Evolutionary conservation across 768 basidiomycete species (phyloP), one percentile per base, ranked within the genome.

Genomic region (Mycena amicta): DNA sequence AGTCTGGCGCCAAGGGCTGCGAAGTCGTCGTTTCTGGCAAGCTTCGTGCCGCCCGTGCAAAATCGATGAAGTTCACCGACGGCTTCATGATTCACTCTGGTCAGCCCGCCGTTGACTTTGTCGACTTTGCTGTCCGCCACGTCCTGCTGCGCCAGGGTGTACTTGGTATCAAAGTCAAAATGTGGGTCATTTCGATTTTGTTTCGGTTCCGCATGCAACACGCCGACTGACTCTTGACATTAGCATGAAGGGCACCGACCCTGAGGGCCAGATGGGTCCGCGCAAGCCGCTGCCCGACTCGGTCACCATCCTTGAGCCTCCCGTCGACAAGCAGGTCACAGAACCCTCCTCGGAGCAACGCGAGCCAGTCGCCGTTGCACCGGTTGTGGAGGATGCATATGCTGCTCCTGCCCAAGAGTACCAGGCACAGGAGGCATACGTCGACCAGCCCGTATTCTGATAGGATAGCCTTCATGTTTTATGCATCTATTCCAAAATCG

Each of bases 21-120:
- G 97, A 99, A 78, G 97, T 99, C 63, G 93, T 98, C 72, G 95
- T 99, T 64, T 98, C 96, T 63, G 97, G 97, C 73, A 99, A 99
- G 79, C 93, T 99, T 72, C 94, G 97, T 74, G 97, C 96, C 65
- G 97, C 97, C 65, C 95, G 96, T 84, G 97, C 97, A 71, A 99
- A 99, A 80, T 92, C 94, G 20, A 99, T 99, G 97, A 99, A 99
- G 79, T 98, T 99, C 82, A 98, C 95, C 72, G 97, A 99, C 71
- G 97, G 97, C 55, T 98, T 98, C 89, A 94, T 94, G 92, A 92
- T 94, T 71, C 92, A 94, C 83, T 97, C 96, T 63, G 95, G 95
- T 86, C 97, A 99, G 80, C 97, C 97, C 66, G 89, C 88, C 50
- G 82, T 88, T 54, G 97, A 99, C 74, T 99, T 95, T 69, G 95